Conservation (phyloP, 73 alveolate species). For the Blepharisma stoltei region DNA sequence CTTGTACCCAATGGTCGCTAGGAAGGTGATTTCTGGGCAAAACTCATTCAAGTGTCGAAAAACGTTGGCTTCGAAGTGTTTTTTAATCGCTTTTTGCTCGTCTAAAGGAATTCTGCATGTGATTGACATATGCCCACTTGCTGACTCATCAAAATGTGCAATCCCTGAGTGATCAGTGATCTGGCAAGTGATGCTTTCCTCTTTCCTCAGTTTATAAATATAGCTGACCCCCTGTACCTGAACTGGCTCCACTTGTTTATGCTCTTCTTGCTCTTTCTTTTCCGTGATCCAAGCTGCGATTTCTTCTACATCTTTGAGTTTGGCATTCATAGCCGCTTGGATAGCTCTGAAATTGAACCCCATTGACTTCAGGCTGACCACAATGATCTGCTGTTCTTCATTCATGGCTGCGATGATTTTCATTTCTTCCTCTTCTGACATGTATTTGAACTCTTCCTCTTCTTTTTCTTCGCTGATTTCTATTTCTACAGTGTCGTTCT, state of each 20-base stretch:
- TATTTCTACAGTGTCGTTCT: conserved; percentile 1
- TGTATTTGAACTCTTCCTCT: not conserved
- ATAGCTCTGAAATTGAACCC: not conserved
- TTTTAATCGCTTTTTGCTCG: not conserved
- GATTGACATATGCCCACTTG: not conserved
- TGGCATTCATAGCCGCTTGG: conserved; percentile 9
- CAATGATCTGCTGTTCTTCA: conserved; percentile 25
- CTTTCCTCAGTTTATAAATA: conserved; percentile 24
- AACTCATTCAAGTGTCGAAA: not conserved
- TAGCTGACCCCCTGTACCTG: not conserved
- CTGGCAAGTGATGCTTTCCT: conserved; percentile 11
- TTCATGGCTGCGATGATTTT: not conserved
- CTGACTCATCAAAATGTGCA: conserved; percentile 23
- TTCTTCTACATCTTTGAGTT: not conserved
- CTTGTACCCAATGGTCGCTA: not conserved
- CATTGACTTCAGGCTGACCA: conserved; percentile 10
- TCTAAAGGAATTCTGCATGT: conserved; percentile 14
- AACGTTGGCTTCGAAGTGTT: conserved; percentile 13
- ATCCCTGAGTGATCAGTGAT: conserved; percentile 24
- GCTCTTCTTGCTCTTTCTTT: not conserved
- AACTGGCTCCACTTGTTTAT: not conserved
- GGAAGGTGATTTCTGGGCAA: not conserved
- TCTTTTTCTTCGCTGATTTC: conserved; percentile 24
- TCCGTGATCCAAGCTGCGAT: not conserved
- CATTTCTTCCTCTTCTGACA: conserved; percentile 23